Evolutionary conservation across 345 rosid species (phyloP), one percentile per base, ranked within the genome.

Genomic region (Boechera divaricarpa): DNA sequence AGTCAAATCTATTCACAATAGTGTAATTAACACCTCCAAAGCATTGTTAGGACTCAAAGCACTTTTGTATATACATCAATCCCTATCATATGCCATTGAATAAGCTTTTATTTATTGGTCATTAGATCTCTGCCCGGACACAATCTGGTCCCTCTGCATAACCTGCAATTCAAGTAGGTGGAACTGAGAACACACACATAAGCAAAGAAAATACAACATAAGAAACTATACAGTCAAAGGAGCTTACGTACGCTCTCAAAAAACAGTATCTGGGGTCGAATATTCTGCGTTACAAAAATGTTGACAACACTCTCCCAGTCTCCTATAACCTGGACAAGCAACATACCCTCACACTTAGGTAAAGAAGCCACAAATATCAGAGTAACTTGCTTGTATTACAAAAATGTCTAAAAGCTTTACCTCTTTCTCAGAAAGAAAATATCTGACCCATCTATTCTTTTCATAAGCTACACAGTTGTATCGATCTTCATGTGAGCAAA

Each of bases 401-500:
- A 26, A 38, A 64, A 59, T 6, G 31, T 53, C 15, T 39, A 36
- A 47, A 15, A 56, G 62, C 29, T 39, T 68, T 69, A 76, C 75
- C 65, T 62, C 24, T 9, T 1, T 7, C 12, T 32, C 41, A 33
- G 7, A 4, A 42, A 41, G 0, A 62, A 33, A 10, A 5, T 32
- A 5, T 53, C 47, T 15, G 32, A 77, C 52, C 75, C 75, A 77
- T 32, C 24, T n/a, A 0, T 15, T 24, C n/a, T 69, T 26, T 61
- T 55, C 51, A 26, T 32, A 41, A 32, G 70, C 75, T 7, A 77
- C 13, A 42, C 75, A 76, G 9, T 28, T 42, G 70, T 69, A 62
- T 53, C 6, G 2, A 48, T 76, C 70, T 41, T 48, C 63, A 33
- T 6, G 10, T 21, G 7, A 51, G 31, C 70, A 61, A 69, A 69